Evolutionary conservation across 83 land plant genomes (phyloP), one percentile per base, ranked within the genome.

Genomic region (Picea abies): DNA sequence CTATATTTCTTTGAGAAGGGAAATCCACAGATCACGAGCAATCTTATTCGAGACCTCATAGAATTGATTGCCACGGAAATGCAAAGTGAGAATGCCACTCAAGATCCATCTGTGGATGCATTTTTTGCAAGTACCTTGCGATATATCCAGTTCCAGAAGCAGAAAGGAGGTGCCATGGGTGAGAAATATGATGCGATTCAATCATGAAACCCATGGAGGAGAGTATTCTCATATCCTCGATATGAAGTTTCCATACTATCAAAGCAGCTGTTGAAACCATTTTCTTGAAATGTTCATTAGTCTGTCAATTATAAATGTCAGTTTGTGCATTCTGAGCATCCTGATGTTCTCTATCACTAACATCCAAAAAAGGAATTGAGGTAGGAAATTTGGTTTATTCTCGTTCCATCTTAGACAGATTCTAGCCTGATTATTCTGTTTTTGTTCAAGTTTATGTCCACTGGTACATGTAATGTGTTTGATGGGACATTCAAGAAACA

Each of bases 91-190:
- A 84, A 81, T 72, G 71, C 92, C 1, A 80, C 91, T 5, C 84
- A 89, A 15, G 96, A 92, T 83, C 87, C 88, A 64, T 84, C 89
- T 61, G 87, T 91, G 26, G 92, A 95, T 84, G 89, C 97, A 76
- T 97, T 94, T 87, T 90, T 94, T 82, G 89, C 91, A 32, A 95
- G 95, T 82, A 97, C 99, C 8, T 68, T 94, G 78, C 84, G 99
- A 1, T 97, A 97, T 80, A 95, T 97, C 60, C 91, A 95, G 84
- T 95, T 92, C 85, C 99, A 97, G 82, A 94, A 94, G 64, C 97
- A 94, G 67, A 97, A 97, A 75, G 94, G 95, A 49, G 99, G 96
- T 78, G 87, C 89, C 1, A 69, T 91, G 86, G 93, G 94, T 23
- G 99, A 97, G 82, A 93, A 94, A 61, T 97, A 97, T 80, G 91